phyloP scores from a whole-genome alignment of 2,329 filamentous ascomycete genomes.

The Fusarium xylarioides region DNA sequence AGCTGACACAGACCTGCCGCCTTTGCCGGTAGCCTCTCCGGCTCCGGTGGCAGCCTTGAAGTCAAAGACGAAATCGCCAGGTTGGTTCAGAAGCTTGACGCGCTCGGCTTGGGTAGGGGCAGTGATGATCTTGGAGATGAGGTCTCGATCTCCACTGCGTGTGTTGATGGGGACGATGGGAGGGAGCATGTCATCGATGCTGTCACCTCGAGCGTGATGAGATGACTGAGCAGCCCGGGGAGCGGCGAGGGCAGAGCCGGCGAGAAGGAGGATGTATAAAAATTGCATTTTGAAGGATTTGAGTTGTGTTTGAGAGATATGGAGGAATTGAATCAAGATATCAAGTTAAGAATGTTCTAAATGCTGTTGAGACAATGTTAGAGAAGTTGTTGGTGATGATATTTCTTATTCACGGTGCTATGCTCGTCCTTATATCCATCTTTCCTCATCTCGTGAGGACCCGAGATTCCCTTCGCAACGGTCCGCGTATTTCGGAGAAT shows the following conservation, averaged over 20 bases:
- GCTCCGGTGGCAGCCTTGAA: neutral
- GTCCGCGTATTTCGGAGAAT: neutral
- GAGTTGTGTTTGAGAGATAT: neutral
- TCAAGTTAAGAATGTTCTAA: fast-evolving
- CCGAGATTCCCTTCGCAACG: neutral
- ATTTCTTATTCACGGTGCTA: neutral
- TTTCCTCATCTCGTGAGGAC: neutral
- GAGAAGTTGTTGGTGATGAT: neutral
- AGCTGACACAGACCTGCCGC: slow-evolving; percentile 1
- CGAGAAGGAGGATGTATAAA: neutral
- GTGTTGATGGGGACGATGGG: slow-evolving; percentile 23
- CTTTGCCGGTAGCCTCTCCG: slow-evolving; percentile 1
- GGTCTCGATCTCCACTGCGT: slow-evolving; percentile 30
- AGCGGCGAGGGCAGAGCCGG: slow-evolving; percentile 8
- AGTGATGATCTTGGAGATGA: slow-evolving; percentile 45
- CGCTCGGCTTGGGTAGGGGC: slow-evolving; percentile 46
- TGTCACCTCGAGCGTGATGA: neutral
- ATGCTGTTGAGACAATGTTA: neutral
- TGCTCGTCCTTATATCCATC: neutral
- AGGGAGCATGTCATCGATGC: slow-evolving; percentile 14
- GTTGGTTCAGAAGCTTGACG: slow-evolving; percentile 38
- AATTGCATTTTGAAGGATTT: neutral
- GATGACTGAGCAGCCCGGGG: neutral
- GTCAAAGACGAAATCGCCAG: slow-evolving; percentile 13
- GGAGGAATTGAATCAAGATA: neutral